phyloP scores from a whole-genome alignment of 768 basidiomycete genomes.

The Tulasnella sp. region DNA sequence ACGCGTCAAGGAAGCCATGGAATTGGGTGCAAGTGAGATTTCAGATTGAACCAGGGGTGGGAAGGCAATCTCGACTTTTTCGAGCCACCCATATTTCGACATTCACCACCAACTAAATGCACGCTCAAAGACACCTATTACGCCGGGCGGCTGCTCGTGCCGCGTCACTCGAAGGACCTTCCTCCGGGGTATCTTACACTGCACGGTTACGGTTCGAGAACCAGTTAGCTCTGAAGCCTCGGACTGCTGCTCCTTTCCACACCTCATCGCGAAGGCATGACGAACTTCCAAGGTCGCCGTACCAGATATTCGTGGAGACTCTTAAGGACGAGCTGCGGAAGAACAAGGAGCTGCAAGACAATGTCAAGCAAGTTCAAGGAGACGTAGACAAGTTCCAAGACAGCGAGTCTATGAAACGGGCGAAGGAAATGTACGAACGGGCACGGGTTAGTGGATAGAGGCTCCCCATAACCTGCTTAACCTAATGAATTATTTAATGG shows the following conservation, averaged over 20 bases:
- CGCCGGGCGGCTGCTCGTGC: not conserved
- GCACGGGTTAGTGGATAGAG: conserved; percentile 58
- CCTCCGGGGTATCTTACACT: not conserved
- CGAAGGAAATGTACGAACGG: conserved; percentile 84
- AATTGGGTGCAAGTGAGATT: too few relatives aligned
- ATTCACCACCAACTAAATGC: conserved; percentile 1
- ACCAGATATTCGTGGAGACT: conserved; percentile 92
- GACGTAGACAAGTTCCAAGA: conserved; percentile 97
- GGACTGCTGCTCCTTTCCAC: conserved; percentile 20
- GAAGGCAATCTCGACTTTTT: too few relatives aligned
- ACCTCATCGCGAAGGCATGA: conserved; percentile 50
- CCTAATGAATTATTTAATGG: conserved; percentile 12
- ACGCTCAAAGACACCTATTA: conserved; percentile 4
- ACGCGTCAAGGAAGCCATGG: too few relatives aligned
- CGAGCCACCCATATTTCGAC: not conserved
- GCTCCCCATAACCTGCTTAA: not conserved
- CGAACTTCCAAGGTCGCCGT: conserved; percentile 81
- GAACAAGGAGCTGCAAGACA: conserved; percentile 90
- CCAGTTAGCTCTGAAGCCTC: not conserved
- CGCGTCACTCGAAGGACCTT: not conserved
- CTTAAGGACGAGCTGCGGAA: conserved; percentile 86
- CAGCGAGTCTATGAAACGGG: conserved; percentile 89
- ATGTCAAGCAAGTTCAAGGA: conserved; percentile 93
- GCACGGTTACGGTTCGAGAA: not conserved
- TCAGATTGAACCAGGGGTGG: too few relatives aligned